phyloP scores from a whole-genome alignment of 345 rosid genomes.

The Linum usitatissimum region DNA sequence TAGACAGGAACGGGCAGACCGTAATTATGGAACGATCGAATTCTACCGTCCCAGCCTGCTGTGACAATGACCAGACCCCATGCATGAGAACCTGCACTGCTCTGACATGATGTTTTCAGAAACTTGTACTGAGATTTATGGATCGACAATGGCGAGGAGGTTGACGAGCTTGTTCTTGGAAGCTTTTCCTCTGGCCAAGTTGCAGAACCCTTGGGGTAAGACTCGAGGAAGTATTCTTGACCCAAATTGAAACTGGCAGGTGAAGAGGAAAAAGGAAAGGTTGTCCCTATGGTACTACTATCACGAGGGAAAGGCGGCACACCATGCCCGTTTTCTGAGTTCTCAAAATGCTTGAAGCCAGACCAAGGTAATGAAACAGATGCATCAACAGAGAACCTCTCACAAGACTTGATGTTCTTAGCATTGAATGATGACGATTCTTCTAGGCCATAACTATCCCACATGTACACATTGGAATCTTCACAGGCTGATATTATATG shows the following conservation, averaged over 20 bases:
- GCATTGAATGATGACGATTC: slow-evolving; percentile 24
- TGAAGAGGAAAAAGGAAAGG: slow-evolving; percentile 33
- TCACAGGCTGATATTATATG: slow-evolving; percentile 76
- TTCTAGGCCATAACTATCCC: slow-evolving; percentile 44
- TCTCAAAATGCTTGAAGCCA: slow-evolving; percentile 31
- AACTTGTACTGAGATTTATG: slow-evolving; percentile 57
- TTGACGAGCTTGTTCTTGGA: slow-evolving; percentile 30
- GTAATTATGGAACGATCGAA: slow-evolving; percentile 78
- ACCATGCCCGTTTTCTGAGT: slow-evolving; percentile 19
- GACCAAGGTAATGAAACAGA: slow-evolving; percentile 77
- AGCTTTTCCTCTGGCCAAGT: slow-evolving; percentile 99
- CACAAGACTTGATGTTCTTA: slow-evolving; percentile 47
- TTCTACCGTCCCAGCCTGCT: slow-evolving; percentile 90
- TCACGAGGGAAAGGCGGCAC: neutral
- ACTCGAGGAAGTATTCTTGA: slow-evolving; percentile 47
- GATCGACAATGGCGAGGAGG: slow-evolving; percentile 29
- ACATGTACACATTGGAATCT: slow-evolving; percentile 63
- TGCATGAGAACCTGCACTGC: slow-evolving; percentile 48
- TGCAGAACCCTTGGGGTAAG: slow-evolving; percentile 73
- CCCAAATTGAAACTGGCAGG: slow-evolving; percentile 47
- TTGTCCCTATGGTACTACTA: slow-evolving; percentile 14
- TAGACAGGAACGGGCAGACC: slow-evolving; percentile 65
- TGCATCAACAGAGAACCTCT: slow-evolving; percentile 64
- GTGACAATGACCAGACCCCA: slow-evolving; percentile 95
- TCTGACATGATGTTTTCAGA: slow-evolving; percentile 59